Conservation (phyloP, 2,329 filamentous ascomycete genomes). For the Fusarium austroafricanum region DNA sequence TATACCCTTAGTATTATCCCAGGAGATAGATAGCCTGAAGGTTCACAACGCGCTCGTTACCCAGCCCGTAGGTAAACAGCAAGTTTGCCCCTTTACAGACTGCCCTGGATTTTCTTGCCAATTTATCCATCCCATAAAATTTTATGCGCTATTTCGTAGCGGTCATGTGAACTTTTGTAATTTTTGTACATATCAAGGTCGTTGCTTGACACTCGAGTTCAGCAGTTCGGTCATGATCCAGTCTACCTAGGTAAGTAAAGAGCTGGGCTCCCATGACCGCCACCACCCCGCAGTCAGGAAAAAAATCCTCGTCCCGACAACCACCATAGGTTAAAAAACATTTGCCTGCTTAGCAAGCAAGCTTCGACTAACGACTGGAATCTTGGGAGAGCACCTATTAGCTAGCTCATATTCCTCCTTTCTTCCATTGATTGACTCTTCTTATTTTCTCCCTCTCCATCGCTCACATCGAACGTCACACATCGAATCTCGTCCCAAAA, state of each 20-base stretch:
- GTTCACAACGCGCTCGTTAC: too few relatives aligned
- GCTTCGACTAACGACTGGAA: constrained; percentile 31
- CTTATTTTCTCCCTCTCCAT: neutral
- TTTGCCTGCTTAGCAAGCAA: constrained; percentile 48
- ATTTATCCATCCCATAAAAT: neutral
- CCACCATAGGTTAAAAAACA: constrained; percentile 35
- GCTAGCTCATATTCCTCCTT: neutral
- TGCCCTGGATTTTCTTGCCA: neutral
- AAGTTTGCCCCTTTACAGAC: neutral
- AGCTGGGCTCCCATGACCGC: constrained; percentile 31
- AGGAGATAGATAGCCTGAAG: too few relatives aligned
- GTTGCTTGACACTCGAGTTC: neutral
- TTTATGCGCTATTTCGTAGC: neutral
- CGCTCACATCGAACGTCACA: neutral
- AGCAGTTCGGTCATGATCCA: constrained; percentile 8
- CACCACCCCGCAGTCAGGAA: constrained; percentile 46
- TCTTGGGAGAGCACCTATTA: constrained; percentile 4
- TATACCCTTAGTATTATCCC: too few relatives aligned
- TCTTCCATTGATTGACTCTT: neutral
- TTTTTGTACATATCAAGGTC: neutral
- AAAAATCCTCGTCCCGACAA: constrained; percentile 42
- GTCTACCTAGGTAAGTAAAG: neutral
- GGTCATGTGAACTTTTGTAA: neutral
- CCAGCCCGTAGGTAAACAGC: too few relatives aligned
- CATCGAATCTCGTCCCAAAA: constrained; percentile 12